Base-by-base conservation (phyloP, 305 asterid species). In the Striga hermonthica region DNA sequence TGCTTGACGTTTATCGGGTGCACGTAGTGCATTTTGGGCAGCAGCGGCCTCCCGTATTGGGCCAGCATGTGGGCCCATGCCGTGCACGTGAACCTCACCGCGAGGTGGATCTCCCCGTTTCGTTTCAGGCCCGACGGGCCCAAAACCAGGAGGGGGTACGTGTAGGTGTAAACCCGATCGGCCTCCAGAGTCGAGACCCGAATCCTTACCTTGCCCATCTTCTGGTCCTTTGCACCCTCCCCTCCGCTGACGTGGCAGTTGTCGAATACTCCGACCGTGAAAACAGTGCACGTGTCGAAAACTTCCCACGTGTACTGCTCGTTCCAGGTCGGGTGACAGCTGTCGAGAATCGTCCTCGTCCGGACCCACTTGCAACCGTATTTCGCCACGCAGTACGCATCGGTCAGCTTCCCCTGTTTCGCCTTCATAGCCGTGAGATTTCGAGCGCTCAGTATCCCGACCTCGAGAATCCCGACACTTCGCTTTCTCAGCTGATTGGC, bases 241-340 rank as follows among this genome's bases (percentile, higher is more conserved):
- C 16, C 9, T 6, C 95, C 98, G 62, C 79, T 76, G 74, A 86
- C 64, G 70, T 89, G 94, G 72, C 84, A 69, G 55, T 89, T 91
- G 71, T 91, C 98, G n/a, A 91, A 91, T 31, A 86, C 96, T 9
- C 92, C 96, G 62, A 91, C 71, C 0, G 95, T 91, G 53, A 91
- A 79, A 10, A 91, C 98, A 0, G 96, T 91, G 62, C 85, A 89
- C 4, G 96, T 83, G 70, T 91, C 98, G 43, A 71, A 74, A 3
- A 91, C 96, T 57, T 91, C 95, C 98, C 98, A 91, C 0, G 96
- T 89, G 53, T 86, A 91, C 86, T 91, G 96, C 83, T 91, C 98
- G 28, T 91, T 91, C 95, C 95, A 91, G 5, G 83, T 77, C 47
- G 98, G 98, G 43, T 80, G 81, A 66, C 85, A 74, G 6, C 86